These are phyloP conservation scores for Debaryomyces sp. DNA, from an alignment of 1,139 yeast genomes.

Conservation along the genomic window DNA sequence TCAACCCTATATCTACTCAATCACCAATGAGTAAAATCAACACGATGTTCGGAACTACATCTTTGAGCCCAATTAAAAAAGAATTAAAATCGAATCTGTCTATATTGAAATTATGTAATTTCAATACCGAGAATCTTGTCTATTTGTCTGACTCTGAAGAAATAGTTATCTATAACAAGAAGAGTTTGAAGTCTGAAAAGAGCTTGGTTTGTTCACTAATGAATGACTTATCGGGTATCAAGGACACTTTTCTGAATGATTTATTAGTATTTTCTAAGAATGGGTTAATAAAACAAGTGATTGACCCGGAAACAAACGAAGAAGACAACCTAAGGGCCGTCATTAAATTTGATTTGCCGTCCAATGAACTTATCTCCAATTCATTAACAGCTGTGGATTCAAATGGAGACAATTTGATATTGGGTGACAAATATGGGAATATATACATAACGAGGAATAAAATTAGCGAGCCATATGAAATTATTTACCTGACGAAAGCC, in stretches of 20 bases:
- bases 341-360: constrained; percentile 22
- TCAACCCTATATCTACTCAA: constrained; percentile 12
- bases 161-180: constrained; percentile 25
- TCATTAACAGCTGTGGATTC: constrained; percentile 30
- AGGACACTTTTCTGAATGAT: constrained; percentile 28
- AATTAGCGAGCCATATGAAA: constrained; percentile 10
- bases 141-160: constrained; percentile 36
- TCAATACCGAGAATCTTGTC: constrained; percentile 23
- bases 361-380: constrained; percentile 31
- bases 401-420: constrained; percentile 23
- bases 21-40: background rate
- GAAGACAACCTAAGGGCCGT: constrained; percentile 16
- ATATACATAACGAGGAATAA: constrained; percentile 26
- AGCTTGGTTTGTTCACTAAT: constrained; percentile 37
- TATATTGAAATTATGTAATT: constrained; percentile 15
- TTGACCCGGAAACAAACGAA: constrained; percentile 8
- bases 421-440: constrained; percentile 55
- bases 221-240: constrained; percentile 40
- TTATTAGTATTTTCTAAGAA: constrained; percentile 42
- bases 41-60: background rate
- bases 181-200: constrained; percentile 8
- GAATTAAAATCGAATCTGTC: constrained; percentile 6
- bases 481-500: constrained; percentile 36
- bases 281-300: constrained; percentile 37
- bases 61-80: constrained; percentile 8